These are phyloP conservation scores for Oemleria cerasiformis DNA, from an alignment of 306 rosid species.

Conservation along the genomic window DNA sequence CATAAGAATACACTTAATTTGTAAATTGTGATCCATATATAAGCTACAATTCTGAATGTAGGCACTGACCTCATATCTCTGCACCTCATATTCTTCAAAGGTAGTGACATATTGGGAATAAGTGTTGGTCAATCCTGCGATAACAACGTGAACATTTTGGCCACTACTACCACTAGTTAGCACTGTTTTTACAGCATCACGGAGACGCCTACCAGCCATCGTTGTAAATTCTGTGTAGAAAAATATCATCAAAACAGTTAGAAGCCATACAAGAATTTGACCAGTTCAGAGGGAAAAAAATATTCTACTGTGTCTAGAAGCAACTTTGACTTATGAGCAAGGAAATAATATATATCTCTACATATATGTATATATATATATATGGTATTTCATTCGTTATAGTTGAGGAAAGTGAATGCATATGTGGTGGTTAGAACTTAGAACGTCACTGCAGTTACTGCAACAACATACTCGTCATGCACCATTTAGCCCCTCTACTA, in stretches of 20 bases:
- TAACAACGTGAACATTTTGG: conserved; percentile 55
- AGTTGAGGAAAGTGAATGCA: neutral
- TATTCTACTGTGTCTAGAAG: neutral
- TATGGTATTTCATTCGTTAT: neutral
- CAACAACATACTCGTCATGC: neutral
- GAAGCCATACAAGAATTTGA: conserved; percentile 17
- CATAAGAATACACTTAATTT: neutral
- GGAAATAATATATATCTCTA: neutral
- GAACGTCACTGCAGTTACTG: neutral
- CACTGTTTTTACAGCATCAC: conserved; percentile 71
- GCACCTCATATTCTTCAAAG: conserved; percentile 74
- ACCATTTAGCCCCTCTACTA: neutral
- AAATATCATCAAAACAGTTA: conserved; percentile 14
- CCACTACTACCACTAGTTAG: conserved; percentile 37
- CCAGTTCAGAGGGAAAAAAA: neutral
- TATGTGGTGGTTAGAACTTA: neutral
- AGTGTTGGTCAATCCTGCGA: conserved; percentile 82
- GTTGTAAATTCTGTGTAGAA: conserved; percentile 70
- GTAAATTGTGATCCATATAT: neutral
- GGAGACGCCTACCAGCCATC: conserved; percentile 96
- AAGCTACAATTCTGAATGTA: neutral
- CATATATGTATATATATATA: no score
- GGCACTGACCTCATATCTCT: conserved; percentile 88
- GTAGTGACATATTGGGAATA: conserved; percentile 90
- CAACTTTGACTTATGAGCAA: neutral